These are phyloP conservation scores for Suillus subalutaceus DNA, from an alignment of 768 basidiomycete species.

Conservation along the genomic window DNA sequence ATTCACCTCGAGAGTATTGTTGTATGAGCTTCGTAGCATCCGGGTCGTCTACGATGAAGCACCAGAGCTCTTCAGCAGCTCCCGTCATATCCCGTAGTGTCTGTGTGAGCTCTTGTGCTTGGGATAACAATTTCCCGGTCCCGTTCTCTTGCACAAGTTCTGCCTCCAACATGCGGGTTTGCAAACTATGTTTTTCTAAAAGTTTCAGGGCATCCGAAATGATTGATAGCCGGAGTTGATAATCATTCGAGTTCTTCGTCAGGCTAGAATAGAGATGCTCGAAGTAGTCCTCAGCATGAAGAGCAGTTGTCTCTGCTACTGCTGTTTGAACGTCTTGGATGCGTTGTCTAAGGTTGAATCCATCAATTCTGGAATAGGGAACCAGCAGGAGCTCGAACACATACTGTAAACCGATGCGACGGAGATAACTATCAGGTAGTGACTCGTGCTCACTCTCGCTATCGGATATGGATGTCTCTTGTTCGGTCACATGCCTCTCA, in stretches of 20 bases:
- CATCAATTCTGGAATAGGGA: background rate
- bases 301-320: background rate
- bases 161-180: slow-evolving; percentile 3
- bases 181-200: slow-evolving; percentile 3
- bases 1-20: background rate
- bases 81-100: slow-evolving; percentile 8
- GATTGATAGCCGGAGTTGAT: slow-evolving; percentile 1
- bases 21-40: slow-evolving; percentile 1
- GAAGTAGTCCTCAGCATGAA: background rate
- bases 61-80: slow-evolving; percentile 13
- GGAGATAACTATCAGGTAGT: background rate
- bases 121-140: background rate
- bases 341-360: background rate
- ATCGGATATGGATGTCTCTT: background rate
- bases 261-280: slow-evolving; percentile 3
- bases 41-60: slow-evolving; percentile 4
- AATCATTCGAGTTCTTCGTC: background rate
- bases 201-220: slow-evolving; percentile 10
- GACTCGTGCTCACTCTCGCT: background rate
- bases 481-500: background rate
- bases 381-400: background rate
- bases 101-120: slow-evolving; percentile 1
- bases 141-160: background rate
- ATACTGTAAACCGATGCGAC: background rate
- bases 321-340: background rate